phyloP scores from a whole-genome alignment of 345 rosid genomes.

The Acer yangbiense region DNA sequence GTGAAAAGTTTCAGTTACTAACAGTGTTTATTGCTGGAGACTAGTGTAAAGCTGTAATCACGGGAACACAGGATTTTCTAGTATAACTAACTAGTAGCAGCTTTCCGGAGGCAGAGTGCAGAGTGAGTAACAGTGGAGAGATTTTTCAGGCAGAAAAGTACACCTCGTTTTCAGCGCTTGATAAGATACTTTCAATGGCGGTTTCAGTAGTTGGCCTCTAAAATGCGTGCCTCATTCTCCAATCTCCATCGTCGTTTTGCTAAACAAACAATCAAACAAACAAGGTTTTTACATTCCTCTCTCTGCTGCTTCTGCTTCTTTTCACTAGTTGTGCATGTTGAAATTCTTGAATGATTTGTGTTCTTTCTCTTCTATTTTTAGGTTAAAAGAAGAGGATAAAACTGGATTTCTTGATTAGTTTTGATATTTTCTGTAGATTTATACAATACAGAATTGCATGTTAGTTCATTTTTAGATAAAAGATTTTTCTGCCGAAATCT shows the following conservation, averaged over 20 bases:
- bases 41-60: neutral
- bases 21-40: neutral
- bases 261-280: neutral
- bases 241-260: neutral
- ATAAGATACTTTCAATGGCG: neutral
- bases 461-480: neutral
- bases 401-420: too few relatives aligned
- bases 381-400: neutral
- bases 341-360: neutral
- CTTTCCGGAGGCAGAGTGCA: neutral
- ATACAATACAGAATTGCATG: neutral
- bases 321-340: neutral
- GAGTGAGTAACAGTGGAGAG: neutral
- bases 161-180: slow-evolving; percentile 1
- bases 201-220: neutral
- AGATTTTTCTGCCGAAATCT: neutral
- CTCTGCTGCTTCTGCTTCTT: too few relatives aligned
- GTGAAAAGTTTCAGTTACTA: neutral
- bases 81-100: neutral
- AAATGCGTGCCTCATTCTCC: too few relatives aligned
- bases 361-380: neutral
- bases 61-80: neutral
- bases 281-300: neutral
- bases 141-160: neutral
- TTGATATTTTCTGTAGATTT: too few relatives aligned